A percentile compares a stretch with the other conserved stretches of the same genome.
phyloP scores from a whole-genome alignment of 371 early-diverging fungal species.

The Rhizopus sp. region DNA sequence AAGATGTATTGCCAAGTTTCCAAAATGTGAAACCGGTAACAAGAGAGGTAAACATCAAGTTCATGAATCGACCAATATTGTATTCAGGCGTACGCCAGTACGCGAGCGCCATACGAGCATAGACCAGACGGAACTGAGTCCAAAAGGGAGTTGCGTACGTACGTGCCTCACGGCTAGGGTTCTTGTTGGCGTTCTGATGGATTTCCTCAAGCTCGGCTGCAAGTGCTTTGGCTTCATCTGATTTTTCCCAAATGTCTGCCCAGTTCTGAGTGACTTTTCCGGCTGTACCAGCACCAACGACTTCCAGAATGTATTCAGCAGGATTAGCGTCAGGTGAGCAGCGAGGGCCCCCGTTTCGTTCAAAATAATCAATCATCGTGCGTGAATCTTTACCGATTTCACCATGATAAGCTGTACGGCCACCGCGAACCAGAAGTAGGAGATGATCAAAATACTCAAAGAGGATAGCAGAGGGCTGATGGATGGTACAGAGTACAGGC shows the following conservation, averaged over 20 bases:
- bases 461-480: conserved; percentile 65
- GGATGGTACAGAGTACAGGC: conserved; percentile 62
- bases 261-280: conserved; percentile 50
- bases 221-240: conserved; percentile 24
- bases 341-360: conserved; percentile 48
- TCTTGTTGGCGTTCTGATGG: conserved; percentile 1
- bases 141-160: conserved; percentile 29
- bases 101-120: conserved; percentile 48
- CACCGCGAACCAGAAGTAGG: conserved; percentile 72
- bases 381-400: conserved; percentile 55
- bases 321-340: conserved; percentile 56
- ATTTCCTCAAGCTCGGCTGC: conserved; percentile 24
- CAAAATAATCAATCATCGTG: conserved; percentile 59
- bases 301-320: conserved; percentile 41
- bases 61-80: conserved; percentile 55
- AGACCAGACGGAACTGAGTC: conserved; percentile 45
- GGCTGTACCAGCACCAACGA: conserved; percentile 49
- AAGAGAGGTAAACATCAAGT: conserved; percentile 45
- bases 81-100: conserved; percentile 62
- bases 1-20: conserved; percentile 48
- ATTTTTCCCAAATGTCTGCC: conserved; percentile 52
- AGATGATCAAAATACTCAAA: conserved; percentile 67
- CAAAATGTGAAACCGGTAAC: conserved; percentile 59
- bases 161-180: conserved; percentile 16
- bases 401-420: conserved; percentile 59